Evolutionary conservation across 2,329 filamentous ascomycete species (phyloP).

Genomic region (Botrytis fabae): DNA sequence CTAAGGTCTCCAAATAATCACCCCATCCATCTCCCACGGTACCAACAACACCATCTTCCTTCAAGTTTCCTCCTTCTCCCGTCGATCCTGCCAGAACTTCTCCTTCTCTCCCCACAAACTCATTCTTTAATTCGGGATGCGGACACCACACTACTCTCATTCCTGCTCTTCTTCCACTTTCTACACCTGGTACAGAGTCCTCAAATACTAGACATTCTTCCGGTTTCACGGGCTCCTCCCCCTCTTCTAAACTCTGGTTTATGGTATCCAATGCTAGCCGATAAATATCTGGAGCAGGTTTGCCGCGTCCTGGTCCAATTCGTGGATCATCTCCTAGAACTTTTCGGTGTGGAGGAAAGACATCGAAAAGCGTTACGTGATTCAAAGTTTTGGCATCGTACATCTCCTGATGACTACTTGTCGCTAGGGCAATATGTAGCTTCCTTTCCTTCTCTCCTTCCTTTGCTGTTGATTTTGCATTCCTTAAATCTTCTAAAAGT

Average conservation of each 20-base stretch:
- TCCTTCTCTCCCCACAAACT: conserved; percentile 74
- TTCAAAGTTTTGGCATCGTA: conserved; percentile 41
- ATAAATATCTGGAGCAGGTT: conserved; percentile 94
- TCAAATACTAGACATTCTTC: conserved; percentile 96
- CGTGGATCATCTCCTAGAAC: conserved; percentile 84
- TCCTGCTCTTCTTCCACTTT: conserved; percentile 83
- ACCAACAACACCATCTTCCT: conserved; percentile 60
- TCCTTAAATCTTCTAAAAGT: conserved; percentile 60
- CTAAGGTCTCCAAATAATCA: conserved; percentile 53
- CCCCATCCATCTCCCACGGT: conserved; percentile 62
- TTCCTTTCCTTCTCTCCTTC: conserved; percentile 42
- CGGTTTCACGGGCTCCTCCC: conserved; percentile 66
- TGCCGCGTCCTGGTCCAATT: conserved; percentile 78
- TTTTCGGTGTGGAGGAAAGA: conserved; percentile 68
- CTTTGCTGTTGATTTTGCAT: conserved; percentile 29
- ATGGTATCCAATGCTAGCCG: conserved; percentile 80
- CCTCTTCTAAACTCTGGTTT: conserved; percentile 68
- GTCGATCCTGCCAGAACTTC: conserved; percentile 79
- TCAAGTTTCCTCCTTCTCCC: conserved; percentile 43
- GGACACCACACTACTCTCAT: conserved; percentile 96
- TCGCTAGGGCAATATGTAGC: conserved; percentile 77
- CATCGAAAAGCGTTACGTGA: conserved; percentile 59
- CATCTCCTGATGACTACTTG: conserved; percentile 58
- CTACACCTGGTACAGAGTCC: conserved; percentile 89
- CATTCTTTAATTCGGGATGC: conserved; percentile 72